Evolutionary conservation across 805 yeast species (phyloP).

Genomic region (Candida quercuum): DNA sequence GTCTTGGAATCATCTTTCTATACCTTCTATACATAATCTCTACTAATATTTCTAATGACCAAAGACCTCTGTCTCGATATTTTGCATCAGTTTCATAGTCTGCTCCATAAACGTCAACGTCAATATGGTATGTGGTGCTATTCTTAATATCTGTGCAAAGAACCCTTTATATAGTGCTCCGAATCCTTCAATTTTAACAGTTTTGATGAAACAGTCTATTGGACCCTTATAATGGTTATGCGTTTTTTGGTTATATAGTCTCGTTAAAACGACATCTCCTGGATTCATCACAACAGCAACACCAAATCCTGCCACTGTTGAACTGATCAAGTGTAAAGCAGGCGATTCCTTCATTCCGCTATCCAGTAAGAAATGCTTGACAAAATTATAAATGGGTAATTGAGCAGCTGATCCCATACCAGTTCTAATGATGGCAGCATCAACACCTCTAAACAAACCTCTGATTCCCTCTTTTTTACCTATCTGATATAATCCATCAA

Average conservation of each 20-base stretch:
- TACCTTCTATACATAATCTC: no score
- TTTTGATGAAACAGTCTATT: conserved; percentile 81
- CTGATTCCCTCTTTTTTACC: conserved; percentile 61
- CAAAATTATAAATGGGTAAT: conserved; percentile 80
- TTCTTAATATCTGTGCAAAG: conserved; percentile 84
- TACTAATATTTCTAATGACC: conserved; percentile 2
- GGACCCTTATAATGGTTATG: conserved; percentile 85
- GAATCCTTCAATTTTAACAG: conserved; percentile 78
- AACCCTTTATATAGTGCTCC: conserved; percentile 91
- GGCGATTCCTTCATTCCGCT: conserved; percentile 58
- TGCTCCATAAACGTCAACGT: conserved; percentile 95
- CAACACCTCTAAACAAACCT: conserved; percentile 87
- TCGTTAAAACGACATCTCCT: conserved; percentile 90
- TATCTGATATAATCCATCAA: conserved; percentile 63
- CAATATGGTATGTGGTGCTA: conserved; percentile 91
- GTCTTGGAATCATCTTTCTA: no score
- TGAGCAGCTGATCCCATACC: conserved; percentile 96
- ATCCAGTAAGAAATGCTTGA: conserved; percentile 57
- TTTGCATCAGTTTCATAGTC: conserved; percentile 59
- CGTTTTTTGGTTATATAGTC: conserved; percentile 93
- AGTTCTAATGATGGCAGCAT: conserved; percentile 90
- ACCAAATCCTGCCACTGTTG: conserved; percentile 81
- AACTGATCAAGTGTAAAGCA: conserved; percentile 63
- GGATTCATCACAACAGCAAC: conserved; percentile 97
- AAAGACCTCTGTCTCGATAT: conserved; percentile 24